Evolutionary conservation across 1,139 yeast species (phyloP).

Genomic region (Spathaspora sp.): DNA sequence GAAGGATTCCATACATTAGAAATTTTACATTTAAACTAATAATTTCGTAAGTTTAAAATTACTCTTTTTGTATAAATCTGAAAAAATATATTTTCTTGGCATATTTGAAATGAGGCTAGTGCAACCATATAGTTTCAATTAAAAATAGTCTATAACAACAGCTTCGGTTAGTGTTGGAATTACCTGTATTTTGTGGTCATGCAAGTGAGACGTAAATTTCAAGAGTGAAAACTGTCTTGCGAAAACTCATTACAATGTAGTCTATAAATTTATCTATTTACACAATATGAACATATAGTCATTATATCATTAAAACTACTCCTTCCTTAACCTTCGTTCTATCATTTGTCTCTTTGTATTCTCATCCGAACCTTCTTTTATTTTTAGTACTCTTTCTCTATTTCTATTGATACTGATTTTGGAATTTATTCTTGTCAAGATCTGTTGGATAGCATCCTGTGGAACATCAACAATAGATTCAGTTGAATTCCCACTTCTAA

Average conservation of each 20-base stretch:
- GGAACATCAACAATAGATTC: conserved; percentile 2
- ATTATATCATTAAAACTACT: neutral
- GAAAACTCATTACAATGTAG: neutral
- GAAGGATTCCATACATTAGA: too few species aligned
- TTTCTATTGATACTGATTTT: conserved; percentile 11
- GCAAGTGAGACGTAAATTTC: too few species aligned
- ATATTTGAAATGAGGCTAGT: too few species aligned
- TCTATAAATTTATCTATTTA: neutral
- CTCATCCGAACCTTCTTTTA: conserved; percentile 19
- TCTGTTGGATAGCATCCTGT: conserved; percentile 3
- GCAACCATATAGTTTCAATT: too few species aligned
- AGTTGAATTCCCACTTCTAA: neutral
- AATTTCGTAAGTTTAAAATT: too few species aligned
- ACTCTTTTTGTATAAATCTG: too few species aligned
- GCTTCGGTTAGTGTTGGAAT: too few species aligned
- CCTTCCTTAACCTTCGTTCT: conserved; percentile 15
- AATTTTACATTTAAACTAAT: too few species aligned
- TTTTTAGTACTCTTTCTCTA: conserved; percentile 15
- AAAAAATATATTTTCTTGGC: too few species aligned
- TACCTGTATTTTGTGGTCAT: too few species aligned
- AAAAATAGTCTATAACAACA: too few species aligned
- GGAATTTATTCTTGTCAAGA: conserved; percentile 4
- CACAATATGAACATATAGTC: neutral
- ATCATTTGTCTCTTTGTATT: conserved; percentile 19
- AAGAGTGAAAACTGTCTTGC: too few species aligned